Percentiles rank a stretch among this genome's conserved stretches.
Conservation (phyloP, 257 asterid species). For the Fraxinus cuspidata region DNA sequence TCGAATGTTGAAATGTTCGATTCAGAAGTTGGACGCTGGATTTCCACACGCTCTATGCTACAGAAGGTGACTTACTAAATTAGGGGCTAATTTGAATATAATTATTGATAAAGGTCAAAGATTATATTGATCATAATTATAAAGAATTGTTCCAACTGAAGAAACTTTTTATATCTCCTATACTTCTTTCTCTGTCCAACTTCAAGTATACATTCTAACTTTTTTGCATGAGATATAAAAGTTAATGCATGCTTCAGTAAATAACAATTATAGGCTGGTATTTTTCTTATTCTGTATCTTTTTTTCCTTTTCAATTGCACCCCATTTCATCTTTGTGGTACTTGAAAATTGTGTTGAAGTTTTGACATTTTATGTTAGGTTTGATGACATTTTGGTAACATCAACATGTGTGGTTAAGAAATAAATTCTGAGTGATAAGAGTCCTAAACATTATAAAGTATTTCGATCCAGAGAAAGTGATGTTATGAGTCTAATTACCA, state of each 20-base stretch:
- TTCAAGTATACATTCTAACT: background rate
- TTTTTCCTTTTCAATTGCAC: background rate
- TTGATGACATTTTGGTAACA: background rate
- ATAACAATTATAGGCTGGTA: background rate
- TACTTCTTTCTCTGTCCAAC: background rate
- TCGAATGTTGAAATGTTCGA: constrained; percentile 82
- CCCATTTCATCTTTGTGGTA: constrained; percentile 2
- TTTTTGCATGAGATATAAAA: background rate
- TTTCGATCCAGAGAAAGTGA: background rate
- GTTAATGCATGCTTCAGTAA: background rate
- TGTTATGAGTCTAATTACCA: background rate
- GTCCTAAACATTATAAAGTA: background rate
- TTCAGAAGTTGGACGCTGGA: constrained; percentile 72
- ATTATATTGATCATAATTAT: background rate
- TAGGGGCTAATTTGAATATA: background rate
- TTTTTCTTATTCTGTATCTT: background rate
- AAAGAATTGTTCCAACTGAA: background rate
- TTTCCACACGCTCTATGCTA: constrained; percentile 70
- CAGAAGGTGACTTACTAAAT: constrained; percentile 52
- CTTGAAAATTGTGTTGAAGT: background rate
- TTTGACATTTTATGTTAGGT: constrained; percentile 4
- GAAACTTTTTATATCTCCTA: background rate
- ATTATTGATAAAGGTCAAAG: background rate
- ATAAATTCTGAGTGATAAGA: background rate
- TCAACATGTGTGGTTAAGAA: background rate